Evolutionary conservation across 2,329 filamentous ascomycete species (phyloP).

Genomic region (Chaetomium olivaceum): DNA sequence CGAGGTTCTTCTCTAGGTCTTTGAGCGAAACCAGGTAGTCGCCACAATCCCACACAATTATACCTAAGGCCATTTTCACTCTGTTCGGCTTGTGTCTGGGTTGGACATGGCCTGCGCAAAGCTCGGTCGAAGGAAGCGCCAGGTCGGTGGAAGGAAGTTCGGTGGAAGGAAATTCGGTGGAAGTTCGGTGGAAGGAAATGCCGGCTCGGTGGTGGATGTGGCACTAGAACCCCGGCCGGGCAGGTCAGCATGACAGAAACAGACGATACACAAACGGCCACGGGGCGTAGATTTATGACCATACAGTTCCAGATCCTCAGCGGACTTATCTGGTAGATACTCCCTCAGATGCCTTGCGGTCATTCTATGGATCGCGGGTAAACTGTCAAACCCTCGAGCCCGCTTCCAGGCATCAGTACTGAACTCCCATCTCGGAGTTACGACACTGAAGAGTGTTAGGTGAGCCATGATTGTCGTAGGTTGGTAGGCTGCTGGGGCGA

Average conservation of each 20-base stretch:
- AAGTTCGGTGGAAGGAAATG: too few species aligned
- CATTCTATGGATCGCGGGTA: background rate
- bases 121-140: background rate
- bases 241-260: background rate
- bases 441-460: background rate
- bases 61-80: background rate
- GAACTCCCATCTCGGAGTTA: background rate
- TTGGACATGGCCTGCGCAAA: background rate
- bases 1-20: background rate
- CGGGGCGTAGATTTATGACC: background rate
- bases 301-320: background rate
- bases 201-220: background rate
- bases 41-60: background rate
- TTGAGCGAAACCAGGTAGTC: background rate
- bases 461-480: background rate
- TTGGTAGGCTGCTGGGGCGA: background rate
- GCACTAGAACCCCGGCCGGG: background rate
- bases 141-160: background rate
- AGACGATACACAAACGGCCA: background rate
- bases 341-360: background rate
- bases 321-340: background rate
- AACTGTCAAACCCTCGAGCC: background rate
- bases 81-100: background rate
- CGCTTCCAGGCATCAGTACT: background rate
- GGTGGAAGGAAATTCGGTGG: too few species aligned